Conservation (phyloP, 139 green algal species). For the Micromonas commoda region DNA sequence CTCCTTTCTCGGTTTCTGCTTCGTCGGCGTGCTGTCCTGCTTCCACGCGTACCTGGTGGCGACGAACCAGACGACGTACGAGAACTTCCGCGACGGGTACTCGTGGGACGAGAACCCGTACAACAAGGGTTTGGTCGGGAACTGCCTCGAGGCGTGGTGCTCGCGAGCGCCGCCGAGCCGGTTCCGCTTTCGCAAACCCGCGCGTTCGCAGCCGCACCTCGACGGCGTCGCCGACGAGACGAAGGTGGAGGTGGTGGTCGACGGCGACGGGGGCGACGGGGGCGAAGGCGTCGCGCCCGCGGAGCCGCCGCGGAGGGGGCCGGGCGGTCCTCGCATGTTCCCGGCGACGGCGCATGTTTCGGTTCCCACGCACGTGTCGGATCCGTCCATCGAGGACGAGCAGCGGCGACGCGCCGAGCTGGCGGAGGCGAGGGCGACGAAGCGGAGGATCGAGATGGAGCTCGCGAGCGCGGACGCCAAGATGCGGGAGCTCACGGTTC, state of each 20-base stretch:
- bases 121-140: slow-evolving; percentile 46
- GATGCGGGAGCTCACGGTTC: not conserved
- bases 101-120: slow-evolving; percentile 59
- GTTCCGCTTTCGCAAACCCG: not conserved
- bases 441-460: not conserved
- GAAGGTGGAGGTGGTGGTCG: not conserved
- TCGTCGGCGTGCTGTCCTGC: slow-evolving; percentile 81
- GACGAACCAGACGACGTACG: slow-evolving; percentile 94
- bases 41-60: slow-evolving; percentile 89
- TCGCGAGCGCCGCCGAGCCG: not conserved
- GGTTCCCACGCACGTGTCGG: no score
- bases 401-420: not conserved
- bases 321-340: no score
- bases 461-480: no score
- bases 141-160: slow-evolving; percentile 54
- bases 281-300: no score
- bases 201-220: not conserved
- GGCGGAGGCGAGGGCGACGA: not conserved
- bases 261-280: not conserved
- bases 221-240: no score
- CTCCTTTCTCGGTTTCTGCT: slow-evolving; percentile 39
- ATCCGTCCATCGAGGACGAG: not conserved
- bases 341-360: no score
- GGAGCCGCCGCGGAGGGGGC: no score
- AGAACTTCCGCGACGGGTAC: slow-evolving; percentile 84